These are phyloP conservation scores for Teunomyces gatunensis DNA, from an alignment of 805 yeast species.

Conservation along the genomic window DNA sequence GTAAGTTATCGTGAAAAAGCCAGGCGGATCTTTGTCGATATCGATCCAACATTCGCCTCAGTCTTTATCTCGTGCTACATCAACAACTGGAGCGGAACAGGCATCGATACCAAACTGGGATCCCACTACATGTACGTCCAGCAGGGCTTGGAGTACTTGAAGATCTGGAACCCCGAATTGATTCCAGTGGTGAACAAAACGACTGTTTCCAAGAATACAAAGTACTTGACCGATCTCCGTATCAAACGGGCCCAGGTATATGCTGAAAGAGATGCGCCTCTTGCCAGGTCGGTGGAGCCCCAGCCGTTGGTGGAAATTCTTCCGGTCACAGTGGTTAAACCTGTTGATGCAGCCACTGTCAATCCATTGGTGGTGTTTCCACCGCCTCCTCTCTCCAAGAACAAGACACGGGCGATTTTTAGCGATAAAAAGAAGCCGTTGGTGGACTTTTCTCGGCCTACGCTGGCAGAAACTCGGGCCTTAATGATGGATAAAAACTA, in stretches of 20 bases:
- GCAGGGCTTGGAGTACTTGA: constrained; percentile 29
- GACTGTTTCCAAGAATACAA: constrained; percentile 9
- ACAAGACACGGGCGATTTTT: constrained; percentile 22
- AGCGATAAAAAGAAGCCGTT: constrained; percentile 25
- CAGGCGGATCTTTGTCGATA: constrained; percentile 21
- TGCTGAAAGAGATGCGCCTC: not conserved
- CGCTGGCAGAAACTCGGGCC: constrained; percentile 16
- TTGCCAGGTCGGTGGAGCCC: not conserved
- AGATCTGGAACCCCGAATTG: constrained; percentile 36
- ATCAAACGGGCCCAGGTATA: constrained; percentile 6
- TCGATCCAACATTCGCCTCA: constrained; percentile 32
- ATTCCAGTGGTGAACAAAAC: constrained; percentile 12
- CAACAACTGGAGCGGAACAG: constrained; percentile 27
- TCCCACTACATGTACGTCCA: constrained; percentile 31
- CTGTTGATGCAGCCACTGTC: constrained; percentile 8
- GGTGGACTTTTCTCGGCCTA: constrained; percentile 31
- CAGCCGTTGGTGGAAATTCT: not conserved
- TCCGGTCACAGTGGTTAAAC: not conserved
- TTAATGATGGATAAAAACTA: constrained; percentile 13
- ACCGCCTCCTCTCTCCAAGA: constrained; percentile 23
- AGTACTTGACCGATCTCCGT: constrained; percentile 14
- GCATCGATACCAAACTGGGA: constrained; percentile 17
- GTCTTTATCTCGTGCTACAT: constrained; percentile 29
- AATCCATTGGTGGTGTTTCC: constrained; percentile 34
- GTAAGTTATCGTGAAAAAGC: constrained; percentile 15